phyloP scores from a whole-genome alignment of 1,284 basidiomycete species.

The Lentinula novae-zelandiae region DNA sequence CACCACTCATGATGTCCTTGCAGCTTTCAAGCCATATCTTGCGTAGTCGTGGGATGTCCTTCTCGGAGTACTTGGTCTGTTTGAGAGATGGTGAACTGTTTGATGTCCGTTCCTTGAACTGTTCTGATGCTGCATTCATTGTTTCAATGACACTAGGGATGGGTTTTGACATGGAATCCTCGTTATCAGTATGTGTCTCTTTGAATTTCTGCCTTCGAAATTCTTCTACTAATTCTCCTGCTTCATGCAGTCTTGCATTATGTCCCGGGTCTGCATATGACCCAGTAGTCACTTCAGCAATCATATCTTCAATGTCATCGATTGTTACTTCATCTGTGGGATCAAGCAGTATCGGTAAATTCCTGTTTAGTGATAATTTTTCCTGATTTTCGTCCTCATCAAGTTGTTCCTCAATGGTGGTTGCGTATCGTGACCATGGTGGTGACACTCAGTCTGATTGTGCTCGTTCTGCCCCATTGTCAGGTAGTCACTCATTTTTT shows the following conservation, averaged over 20 bases:
- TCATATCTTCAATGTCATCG: constrained; percentile 8
- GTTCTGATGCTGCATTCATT: background rate
- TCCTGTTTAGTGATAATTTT: background rate
- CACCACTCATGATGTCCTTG: constrained; percentile 19
- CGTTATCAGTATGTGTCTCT: background rate
- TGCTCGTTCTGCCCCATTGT: background rate
- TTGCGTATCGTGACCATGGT: background rate
- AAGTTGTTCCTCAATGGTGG: background rate
- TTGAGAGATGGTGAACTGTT: background rate
- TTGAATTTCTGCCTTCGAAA: background rate
- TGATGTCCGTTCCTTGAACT: background rate
- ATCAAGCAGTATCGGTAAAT: constrained; percentile 9
- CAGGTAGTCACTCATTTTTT: background rate
- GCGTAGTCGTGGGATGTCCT: constrained; percentile 17
- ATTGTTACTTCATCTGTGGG: constrained; percentile 8
- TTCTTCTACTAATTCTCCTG: background rate
- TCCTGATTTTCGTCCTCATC: background rate
- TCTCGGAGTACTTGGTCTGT: constrained; percentile 7
- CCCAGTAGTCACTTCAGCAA: background rate
- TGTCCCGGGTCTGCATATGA: background rate
- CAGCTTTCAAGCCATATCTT: constrained; percentile 16
- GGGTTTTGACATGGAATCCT: no score
- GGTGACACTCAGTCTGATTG: background rate
- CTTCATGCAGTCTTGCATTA: background rate
- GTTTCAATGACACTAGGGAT: background rate